These are phyloP conservation scores for Arthroderma uncinatum DNA, from an alignment of 2,329 filamentous ascomycete species.

Conservation along the genomic window DNA sequence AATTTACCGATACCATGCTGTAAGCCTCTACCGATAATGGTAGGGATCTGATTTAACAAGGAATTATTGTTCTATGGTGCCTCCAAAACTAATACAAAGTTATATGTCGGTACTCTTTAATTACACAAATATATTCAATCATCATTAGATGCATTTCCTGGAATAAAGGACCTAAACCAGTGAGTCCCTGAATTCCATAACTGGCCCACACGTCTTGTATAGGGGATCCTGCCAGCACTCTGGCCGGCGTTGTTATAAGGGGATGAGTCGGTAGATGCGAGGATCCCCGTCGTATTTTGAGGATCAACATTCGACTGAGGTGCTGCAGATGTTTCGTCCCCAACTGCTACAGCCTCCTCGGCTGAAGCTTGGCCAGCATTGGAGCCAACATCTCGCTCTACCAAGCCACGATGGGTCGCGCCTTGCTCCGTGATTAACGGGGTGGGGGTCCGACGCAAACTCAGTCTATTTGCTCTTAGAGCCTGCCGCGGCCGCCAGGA, in stretches of 20 bases:
- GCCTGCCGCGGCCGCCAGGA: neutral
- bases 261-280: neutral
- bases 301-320: neutral
- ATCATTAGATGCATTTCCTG: neutral
- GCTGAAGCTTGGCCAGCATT: neutral
- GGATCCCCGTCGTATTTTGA: neutral
- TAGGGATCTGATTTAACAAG: neutral
- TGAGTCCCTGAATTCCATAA: neutral
- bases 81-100: neutral
- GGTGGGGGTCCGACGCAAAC: neutral
- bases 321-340: neutral
- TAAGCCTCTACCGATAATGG: neutral
- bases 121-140: neutral
- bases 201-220: neutral
- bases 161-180: neutral
- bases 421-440: slow-evolving; percentile 2
- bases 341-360: too few relatives aligned
- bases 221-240: neutral
- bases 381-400: slow-evolving; percentile 1
- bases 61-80: neutral
- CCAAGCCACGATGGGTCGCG: neutral
- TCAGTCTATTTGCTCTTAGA: neutral
- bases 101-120: neutral
- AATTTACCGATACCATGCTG: too few relatives aligned
- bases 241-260: neutral